Evolutionary conservation across 345 rosid genomes (phyloP), one percentile per base, ranked within the genome.

Genomic region (Pistacia integerrima): DNA sequence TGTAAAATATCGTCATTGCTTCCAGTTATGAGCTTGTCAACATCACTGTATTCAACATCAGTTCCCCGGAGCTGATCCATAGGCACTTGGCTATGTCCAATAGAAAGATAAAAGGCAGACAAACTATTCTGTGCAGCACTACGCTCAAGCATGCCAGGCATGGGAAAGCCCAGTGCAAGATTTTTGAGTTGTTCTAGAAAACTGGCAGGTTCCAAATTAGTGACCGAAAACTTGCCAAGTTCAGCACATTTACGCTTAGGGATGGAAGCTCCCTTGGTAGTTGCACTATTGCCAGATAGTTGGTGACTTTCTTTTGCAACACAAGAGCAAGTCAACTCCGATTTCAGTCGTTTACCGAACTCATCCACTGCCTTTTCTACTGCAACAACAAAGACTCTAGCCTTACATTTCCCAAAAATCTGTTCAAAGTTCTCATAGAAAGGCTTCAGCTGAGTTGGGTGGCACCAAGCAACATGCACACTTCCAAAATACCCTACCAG

Each of bases 311-410:
- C 82, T 67, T 82, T 79, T 73, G 70, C 58, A 72, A 80, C 12
- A 80, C 89, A 89, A 71, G 89, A 74, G 76, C 96, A 90, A 73
- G 83, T 83, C 88, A 95, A 86, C 78, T 85, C 89, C 64, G 78
- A 80, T 74, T 78, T 87, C 75, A 93, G 56, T 73, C 79, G 76
- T 64, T 81, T 87, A 6, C 92, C 84, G 62, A 91, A 85, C 85
- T 91, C 94, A 62, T 82, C 74, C 83, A 88, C 74, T 35, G 93
- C 97, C 83, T 83, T 87, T 85, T 90, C 88, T 10, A 95, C 86
- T 7, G 96, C 97, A 65, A 78, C 68, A 36, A 78, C 64, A 79
- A 91, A 95, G 76, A 87, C 82, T 69, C 52, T 76, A 69, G 85
- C 85, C 74, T 76, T 85, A 71, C 76, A 84, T 70, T 83, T 83